A percentile compares a stretch with the other conserved stretches of the same genome.
These are phyloP conservation scores for Fusarium avenaceum DNA, from an alignment of 2,329 filamentous ascomycete species.

Conservation along the genomic window DNA sequence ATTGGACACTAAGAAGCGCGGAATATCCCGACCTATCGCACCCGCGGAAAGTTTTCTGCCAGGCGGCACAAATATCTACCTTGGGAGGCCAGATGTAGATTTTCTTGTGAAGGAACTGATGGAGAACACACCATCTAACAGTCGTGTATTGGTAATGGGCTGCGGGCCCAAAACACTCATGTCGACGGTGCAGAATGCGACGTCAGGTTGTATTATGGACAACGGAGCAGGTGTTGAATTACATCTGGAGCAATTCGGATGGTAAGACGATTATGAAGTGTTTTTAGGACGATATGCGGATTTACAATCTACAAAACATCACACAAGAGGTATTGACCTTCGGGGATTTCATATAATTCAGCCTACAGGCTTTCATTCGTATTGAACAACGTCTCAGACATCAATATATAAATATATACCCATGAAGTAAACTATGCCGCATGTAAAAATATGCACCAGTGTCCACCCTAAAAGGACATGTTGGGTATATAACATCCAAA, in stretches of 20 bases:
- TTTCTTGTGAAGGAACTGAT: slow-evolving; percentile 54
- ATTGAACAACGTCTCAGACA: slow-evolving; percentile 24
- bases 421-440: slow-evolving; percentile 11
- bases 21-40: slow-evolving; percentile 19
- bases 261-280: slow-evolving; percentile 47
- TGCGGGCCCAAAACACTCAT: slow-evolving; percentile 63
- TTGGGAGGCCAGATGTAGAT: slow-evolving; percentile 56
- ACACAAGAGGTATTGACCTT: neutral
- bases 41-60: neutral
- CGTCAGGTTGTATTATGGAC: slow-evolving; percentile 56
- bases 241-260: slow-evolving; percentile 64
- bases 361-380: neutral
- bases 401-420: slow-evolving; percentile 23
- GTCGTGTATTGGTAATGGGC: slow-evolving; percentile 59
- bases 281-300: neutral
- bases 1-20: slow-evolving; percentile 39
- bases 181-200: slow-evolving; percentile 58
- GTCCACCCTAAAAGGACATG: slow-evolving; percentile 31
- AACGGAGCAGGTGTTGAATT: slow-evolving; percentile 62
- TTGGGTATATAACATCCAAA: slow-evolving; percentile 44
- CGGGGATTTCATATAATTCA: neutral
- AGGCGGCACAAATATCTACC: slow-evolving; percentile 46
- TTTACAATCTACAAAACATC: slow-evolving; percentile 10
- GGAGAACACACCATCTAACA: slow-evolving; percentile 43
- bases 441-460: slow-evolving; percentile 43